These are phyloP conservation scores for Acer negundo DNA, from an alignment of 345 rosid species.

Conservation along the genomic window DNA sequence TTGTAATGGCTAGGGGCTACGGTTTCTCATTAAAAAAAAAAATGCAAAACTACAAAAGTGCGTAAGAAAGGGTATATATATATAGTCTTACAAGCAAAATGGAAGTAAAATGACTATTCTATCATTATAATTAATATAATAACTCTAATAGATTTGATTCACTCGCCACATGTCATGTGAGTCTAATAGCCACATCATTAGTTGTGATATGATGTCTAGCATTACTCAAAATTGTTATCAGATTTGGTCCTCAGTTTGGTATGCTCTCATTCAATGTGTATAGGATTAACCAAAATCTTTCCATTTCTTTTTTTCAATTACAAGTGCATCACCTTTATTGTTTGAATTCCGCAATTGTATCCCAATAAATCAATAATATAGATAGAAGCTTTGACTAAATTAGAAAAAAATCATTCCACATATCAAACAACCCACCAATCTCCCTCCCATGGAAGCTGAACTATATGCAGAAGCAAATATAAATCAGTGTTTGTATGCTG, in stretches of 20 bases:
- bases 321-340: constrained; percentile 1
- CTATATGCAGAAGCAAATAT: neutral
- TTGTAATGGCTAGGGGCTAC: too few species aligned
- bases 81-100: too few species aligned
- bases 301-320: neutral
- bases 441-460: neutral
- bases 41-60: too few species aligned
- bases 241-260: neutral
- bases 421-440: constrained; percentile 6
- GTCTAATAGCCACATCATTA: too few species aligned
- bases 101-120: too few species aligned
- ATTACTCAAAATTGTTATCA: neutral
- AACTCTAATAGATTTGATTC: too few species aligned
- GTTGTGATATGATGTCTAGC: too few species aligned
- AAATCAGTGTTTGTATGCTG: neutral
- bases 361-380: neutral
- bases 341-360: neutral
- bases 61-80: too few species aligned
- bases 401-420: neutral
- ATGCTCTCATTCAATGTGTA: neutral
- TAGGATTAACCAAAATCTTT: neutral
- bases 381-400: neutral
- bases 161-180: too few species aligned
- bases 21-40: too few species aligned
- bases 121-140: too few species aligned